Evolutionary conservation across 1,284 basidiomycete species (phyloP).

Genomic region (Boletus sp.): DNA sequence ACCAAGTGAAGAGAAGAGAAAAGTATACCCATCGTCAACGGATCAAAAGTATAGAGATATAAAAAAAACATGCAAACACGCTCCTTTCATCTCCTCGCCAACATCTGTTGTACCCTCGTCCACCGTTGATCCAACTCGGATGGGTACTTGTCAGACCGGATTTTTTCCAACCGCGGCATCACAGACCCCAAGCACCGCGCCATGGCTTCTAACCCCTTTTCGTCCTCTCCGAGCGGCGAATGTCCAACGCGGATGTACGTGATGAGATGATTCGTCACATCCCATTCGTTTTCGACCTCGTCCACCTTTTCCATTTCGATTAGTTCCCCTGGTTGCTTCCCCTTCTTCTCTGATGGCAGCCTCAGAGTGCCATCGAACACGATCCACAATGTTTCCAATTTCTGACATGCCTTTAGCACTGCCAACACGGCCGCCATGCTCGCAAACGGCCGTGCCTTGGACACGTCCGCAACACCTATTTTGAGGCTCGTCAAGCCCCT

Average conservation of each 20-base stretch:
- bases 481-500: constrained; percentile 24
- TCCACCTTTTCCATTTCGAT: background rate
- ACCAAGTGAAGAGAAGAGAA: too few species aligned
- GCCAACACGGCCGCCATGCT: constrained; percentile 27
- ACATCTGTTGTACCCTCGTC: constrained; percentile 19
- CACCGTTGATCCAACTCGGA: constrained; percentile 19
- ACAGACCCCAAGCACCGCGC: constrained; percentile 22
- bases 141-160: constrained; percentile 24
- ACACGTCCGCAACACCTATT: constrained; percentile 31
- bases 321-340: background rate
- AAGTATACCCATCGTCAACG: too few species aligned
- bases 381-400: constrained; percentile 24
- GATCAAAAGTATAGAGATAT: background rate
- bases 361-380: constrained; percentile 28
- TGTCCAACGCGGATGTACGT: constrained; percentile 26
- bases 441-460: constrained; percentile 25
- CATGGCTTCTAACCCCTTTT: constrained; percentile 3
- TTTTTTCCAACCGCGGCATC: constrained; percentile 29
- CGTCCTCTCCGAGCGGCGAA: constrained; percentile 28
- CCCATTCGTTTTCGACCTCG: constrained; percentile 21
- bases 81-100: constrained; percentile 8
- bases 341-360: constrained; percentile 1
- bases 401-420: constrained; percentile 24
- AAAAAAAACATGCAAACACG: background rate
- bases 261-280: constrained; percentile 23